phyloP scores from a whole-genome alignment of 2,329 filamentous ascomycete species.

The Neonectria neomacrospora region DNA sequence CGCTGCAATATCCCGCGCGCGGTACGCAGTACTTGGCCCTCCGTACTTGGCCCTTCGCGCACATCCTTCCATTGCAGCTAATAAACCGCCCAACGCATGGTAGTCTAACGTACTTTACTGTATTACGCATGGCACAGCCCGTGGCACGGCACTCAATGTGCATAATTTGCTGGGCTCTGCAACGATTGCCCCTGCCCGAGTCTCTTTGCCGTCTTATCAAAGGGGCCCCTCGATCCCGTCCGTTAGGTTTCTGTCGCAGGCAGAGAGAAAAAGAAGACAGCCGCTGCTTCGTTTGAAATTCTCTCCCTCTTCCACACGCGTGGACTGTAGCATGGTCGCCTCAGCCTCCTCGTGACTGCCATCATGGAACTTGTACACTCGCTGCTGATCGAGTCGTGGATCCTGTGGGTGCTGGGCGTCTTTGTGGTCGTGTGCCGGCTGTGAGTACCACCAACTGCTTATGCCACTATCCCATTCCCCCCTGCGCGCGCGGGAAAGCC shows the following conservation, averaged over 20 bases:
- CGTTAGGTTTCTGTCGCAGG: not conserved
- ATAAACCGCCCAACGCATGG: not conserved
- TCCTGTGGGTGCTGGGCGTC: conserved; percentile 44
- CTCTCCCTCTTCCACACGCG: not conserved
- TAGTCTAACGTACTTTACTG: not conserved
- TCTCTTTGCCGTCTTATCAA: not conserved
- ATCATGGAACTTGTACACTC: conserved; percentile 43
- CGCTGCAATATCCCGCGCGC: not conserved
- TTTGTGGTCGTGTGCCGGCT: conserved; percentile 41
- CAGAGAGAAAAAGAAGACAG: not conserved
- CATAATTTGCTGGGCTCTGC: not conserved
- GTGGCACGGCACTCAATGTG: not conserved
- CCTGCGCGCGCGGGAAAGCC: too few species aligned
- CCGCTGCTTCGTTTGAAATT: not conserved
- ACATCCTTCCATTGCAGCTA: too few species aligned
- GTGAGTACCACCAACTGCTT: conserved; percentile 28
- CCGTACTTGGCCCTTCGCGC: too few species aligned
- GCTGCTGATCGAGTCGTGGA: conserved; percentile 46
- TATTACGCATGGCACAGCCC: not conserved
- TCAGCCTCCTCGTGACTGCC: not conserved
- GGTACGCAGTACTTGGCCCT: not conserved
- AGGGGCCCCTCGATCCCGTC: not conserved
- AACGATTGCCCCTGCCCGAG: conserved; percentile 3
- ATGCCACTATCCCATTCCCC: too few species aligned
- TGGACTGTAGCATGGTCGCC: conserved; percentile 2